A percentile compares a stretch with the other conserved stretches of the same genome.
phyloP scores from a whole-genome alignment of 2,329 filamentous ascomycete genomes.

The Penicillium sclerotiorum region DNA sequence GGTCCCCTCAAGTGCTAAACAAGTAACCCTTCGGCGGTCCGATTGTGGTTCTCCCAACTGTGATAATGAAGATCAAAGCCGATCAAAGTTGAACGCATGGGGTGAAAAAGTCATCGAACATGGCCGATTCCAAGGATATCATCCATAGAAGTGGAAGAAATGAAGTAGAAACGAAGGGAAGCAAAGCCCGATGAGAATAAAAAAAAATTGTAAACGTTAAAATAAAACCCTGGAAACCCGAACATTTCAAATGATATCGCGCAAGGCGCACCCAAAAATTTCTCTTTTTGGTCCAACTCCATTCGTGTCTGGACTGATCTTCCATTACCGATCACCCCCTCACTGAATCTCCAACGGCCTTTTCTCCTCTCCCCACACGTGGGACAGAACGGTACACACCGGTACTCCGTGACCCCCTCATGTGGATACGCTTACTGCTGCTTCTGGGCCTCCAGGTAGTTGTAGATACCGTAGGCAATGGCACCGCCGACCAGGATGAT shows the following conservation, averaged over 20 bases:
- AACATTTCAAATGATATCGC: slow-evolving; percentile 5
- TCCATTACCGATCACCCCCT: neutral
- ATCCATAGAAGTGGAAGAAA: too few relatives aligned
- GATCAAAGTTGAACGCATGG: too few relatives aligned
- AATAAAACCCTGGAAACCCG: neutral
- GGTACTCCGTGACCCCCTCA: neutral
- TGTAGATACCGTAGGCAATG: slow-evolving; percentile 78
- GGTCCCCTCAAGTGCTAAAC: neutral
- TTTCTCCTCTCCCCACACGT: neutral
- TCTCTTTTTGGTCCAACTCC: slow-evolving; percentile 7
- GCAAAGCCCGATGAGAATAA: neutral
- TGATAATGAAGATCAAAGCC: too few relatives aligned
- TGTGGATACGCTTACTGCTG: slow-evolving; percentile 25
- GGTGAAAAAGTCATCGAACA: neutral
- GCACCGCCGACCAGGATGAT: slow-evolving; percentile 76
- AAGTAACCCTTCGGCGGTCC: neutral
- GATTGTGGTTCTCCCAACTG: neutral
- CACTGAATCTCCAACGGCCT: neutral
- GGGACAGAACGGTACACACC: neutral
- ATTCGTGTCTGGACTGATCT: neutral
- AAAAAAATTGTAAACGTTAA: neutral
- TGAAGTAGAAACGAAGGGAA: neutral
- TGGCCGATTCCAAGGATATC: too few relatives aligned
- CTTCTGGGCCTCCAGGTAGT: slow-evolving; percentile 68
- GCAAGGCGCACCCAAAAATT: neutral